Base-by-base conservation (phyloP, 345 rosid genomes). In the Syzygium jambos region DNA sequence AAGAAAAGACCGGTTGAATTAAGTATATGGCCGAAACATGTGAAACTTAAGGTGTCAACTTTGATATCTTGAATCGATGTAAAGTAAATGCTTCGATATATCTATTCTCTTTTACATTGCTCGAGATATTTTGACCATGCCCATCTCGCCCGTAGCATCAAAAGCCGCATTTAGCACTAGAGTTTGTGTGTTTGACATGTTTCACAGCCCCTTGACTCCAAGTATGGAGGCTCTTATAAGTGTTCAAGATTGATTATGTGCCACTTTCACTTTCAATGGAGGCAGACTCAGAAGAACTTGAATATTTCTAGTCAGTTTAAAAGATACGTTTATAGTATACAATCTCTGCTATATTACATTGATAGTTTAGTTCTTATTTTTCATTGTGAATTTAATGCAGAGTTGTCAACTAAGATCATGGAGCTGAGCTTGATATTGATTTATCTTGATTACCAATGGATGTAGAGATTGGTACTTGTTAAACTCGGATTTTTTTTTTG, bases 221-320 rank as follows among this genome's bases (percentile, higher is more conserved):
- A 57, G 16, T 38, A 80, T 52, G 6, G 87, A 90, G 46, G 73
- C 73, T 38, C 23, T 86, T 27, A 15, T 86, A 55, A 43, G 88
- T 14, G 61, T 51, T 17, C 87, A 87, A 54, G 85, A 90, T 85
- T 90, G 91, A 78, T 53, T 88, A 38, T 29, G 12, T 15, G 25
- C 43, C 65, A 23, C 49, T 51, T 85, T 84, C 88, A 54, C 51
- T 65, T 49, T 41, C 19, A 0, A 43, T 17, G n/a, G 85, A 87
- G 38, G 85, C 86, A 38, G 2, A 73, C 21, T 10, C 65, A 4
- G 83, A 3, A 17, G 85, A 86, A 8, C 52, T 86, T 65, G 85
- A 88, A 51, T 84, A 53, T 49, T 46, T 84, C 6, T 78, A 89
- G 49, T 63, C 19, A 77, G 23, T 52, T 86, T 30, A 51, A 15